Evolutionary conservation across 202 grass and related monocot genomes (phyloP), one percentile per base, ranked within the genome.

Genomic region (Alloteropsis angusta): DNA sequence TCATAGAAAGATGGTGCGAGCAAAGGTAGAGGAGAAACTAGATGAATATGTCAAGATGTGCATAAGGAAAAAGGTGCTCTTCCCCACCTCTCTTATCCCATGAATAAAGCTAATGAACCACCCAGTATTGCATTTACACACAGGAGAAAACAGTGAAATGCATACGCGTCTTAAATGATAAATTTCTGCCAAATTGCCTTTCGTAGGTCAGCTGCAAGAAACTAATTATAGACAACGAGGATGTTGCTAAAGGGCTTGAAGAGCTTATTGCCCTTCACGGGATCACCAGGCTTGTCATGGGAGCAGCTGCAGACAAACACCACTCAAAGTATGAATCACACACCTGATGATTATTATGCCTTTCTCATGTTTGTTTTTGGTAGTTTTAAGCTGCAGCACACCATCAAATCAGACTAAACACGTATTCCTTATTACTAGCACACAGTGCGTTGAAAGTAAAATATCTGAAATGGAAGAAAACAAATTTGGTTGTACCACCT

Each of bases 231-330:
- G 89, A 94, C 21, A 90, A 75, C 10, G 85, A 88, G 38, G 83
- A 94, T 85, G 67, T 92, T 47, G 87, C 60, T 67, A 74, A 85
- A 69, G 95, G 91, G 70, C 87, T 98, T 44, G 74, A 87, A n/a
- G 81, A 92, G 44, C 87, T 98, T 48, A 90, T 92, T 65, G 34
- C 63, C 34, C 80, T 72, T 72, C 78, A 90, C 3, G 57, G 87
- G 18, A 65, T 90, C 72, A 85, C 82, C 65, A 87, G 56, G 15
- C 81, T 90, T 74, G 85, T 94, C 62, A 93, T 98, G 89, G 92
- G 91, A 71, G 95, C 95, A 85, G 92, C 86, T 28, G 83, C 83
- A 34, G 95, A 98, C 59, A 88, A 76, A 83, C 81, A 90, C 25
- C 84, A 94, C 85, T 87, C 89, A 37, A 90, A 84, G 95, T 98